Base-by-base conservation (phyloP, 2,329 filamentous ascomycete genomes). In the Ploettnerulaceae sp. region DNA sequence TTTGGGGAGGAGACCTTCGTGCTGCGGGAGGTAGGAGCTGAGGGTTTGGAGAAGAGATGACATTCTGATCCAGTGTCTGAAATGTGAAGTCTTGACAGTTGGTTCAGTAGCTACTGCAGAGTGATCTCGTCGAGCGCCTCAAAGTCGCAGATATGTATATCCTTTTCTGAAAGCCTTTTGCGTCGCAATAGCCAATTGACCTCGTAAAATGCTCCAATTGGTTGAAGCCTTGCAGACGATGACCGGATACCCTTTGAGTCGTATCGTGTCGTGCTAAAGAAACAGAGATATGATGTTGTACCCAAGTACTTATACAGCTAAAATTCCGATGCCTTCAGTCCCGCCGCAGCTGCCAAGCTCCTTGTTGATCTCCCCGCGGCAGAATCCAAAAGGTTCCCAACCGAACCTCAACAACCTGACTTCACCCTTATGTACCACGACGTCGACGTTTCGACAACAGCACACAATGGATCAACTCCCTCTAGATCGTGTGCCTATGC, bases 1-100 rank as follows among this genome's bases (percentile, higher is more conserved):
- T 66, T 79, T 76, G 34, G 81, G 81, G 22, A 84, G 69, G 6
- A 76, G 62, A 28, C 80, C 79, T 26, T 58, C 53, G 32, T 62
- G 52, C 36, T 58, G 54, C n/a, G 62, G 63, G 9, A 64, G 55
- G 47, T 58, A 63, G n/a, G 50, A 36, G 18, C 15, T 28, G 15
- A 44, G 14, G 7, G 5, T 36, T 28, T 35, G 9, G 24, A 44
- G 41, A 5, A 44, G 22, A 24, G 32, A 44, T 12, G 22, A 36
- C 32, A 44, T 44, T 12, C 20, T 44, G 15, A 25, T 26, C 14
- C 15, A 20, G 5, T 17, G 11, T 41, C n/a, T 5, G 8, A 14
- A 20, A 9, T 26, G 11, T 17, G 11, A 21, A 25, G 37, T 28
- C 6, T 21, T 18, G 14, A 20, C 3, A 7, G 31, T 14, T 33